Base-by-base conservation (phyloP, 2,329 filamentous ascomycete species). In the Aspergillus ochraceoroseus region DNA sequence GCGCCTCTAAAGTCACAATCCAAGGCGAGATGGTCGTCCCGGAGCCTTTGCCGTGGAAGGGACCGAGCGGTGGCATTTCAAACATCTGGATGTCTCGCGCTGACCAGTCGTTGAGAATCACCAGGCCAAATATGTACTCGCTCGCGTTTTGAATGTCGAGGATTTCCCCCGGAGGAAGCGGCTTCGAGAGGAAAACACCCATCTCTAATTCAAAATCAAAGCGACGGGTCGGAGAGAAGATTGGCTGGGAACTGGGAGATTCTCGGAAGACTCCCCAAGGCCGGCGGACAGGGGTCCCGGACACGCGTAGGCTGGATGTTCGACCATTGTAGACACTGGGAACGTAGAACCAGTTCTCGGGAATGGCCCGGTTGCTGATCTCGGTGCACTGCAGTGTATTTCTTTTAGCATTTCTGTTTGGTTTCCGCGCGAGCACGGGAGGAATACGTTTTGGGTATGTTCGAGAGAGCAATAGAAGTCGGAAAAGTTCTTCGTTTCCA, bases 121-220 rank as follows among this genome's bases (percentile, higher is more conserved):
- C 72, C n/a, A 80, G 64, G 0, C 79, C 79, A 54, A 82, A 82
- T 11, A 82, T 76, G 48, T 82, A 75, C 0, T 76, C 68, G 11
- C 64, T 60, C 0, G 69, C 68, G 4, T 71, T 55, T 11, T 53
- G 53, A n/a, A 71, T 66, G 5, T 64, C 46, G 15, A 73, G 55
- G 0, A 52, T 49, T 1, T 63, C 47, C 1, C 70, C 70, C 5
- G 61, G 57, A 1, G 61, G 51, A 0, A 71, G 51, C 0, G 70
- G 67, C 7, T 59, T 57, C 5, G 65, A 66, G 6, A 75, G 56
- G 22, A 73, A 62, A 12, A 64, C 66, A 1, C 68, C 72, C 51
- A 75, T 60, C 44, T 75, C 72, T 2, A 75, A 58, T 46, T 75
- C 71, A 38, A 70, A 75, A 46, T 75, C 72, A 17, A 75, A 54